Base-by-base conservation (phyloP, 2,329 filamentous ascomycete species). In the Nothophoma quercina region DNA sequence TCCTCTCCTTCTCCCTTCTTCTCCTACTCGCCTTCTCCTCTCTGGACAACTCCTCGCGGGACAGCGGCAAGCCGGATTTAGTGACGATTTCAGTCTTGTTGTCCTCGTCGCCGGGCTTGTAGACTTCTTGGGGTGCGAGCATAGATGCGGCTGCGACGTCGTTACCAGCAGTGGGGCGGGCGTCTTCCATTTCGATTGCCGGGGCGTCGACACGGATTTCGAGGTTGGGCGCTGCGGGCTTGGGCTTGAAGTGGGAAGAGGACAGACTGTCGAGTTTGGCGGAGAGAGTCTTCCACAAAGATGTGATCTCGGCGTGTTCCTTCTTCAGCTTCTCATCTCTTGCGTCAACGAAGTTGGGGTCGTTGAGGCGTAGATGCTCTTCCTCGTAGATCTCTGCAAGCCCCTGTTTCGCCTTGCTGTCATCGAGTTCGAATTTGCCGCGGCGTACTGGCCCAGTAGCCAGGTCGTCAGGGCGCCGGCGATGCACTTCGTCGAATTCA, bases 191-290 rank as follows among this genome's bases (percentile, higher is more conserved):
- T 62, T 85, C 83, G 60, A 98, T 88, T 3, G 90, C 91, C n/a
- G 93, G 91, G 4, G 95, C 90, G 75, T 98, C 93, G 21, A 91
- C 84, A 26, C 97, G 88, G 48, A 97, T 89, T 34, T 90, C 93
- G 58, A 99, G 85, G 36, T 85, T 85, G n/a, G 91, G 86, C 43
- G 88, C 88, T 2, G 88, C 83, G 9, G 90, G 88, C 78, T 93
- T 96, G 46, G 95, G 95, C 75, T 91, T 93, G 83, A 96, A 97
- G 77, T 97, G 90, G 88, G 91, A 96, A 72, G 90, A 96, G 75
- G 88, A 93, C 58, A 99, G 85, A 21, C 90, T 86, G 75, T 99
- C 95, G 48, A 99, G 86, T 58, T 91, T 90, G 36, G 84, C 84
- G 67, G 84, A 87, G 45, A 97, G 82, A 28, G 90, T 88, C 63